Percentiles rank a stretch among this genome's conserved stretches.
Conservation (phyloP, 2,329 filamentous ascomycete species). For the Rasamsonia emersonii region DNA sequence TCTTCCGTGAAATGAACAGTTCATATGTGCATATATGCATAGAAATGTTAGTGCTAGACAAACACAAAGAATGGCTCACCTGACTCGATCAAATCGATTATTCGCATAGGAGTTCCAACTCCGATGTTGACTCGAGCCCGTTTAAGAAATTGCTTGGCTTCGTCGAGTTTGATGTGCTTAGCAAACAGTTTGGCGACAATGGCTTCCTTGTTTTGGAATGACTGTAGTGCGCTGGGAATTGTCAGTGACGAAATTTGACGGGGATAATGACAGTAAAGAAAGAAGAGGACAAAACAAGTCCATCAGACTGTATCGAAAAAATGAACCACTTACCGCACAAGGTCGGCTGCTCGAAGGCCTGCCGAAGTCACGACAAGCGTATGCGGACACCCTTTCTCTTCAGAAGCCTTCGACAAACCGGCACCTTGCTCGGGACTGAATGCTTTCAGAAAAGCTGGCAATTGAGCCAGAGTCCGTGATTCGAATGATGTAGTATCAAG, state of each 20-base stretch:
- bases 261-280: too few relatives aligned
- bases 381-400: slow-evolving; percentile 66
- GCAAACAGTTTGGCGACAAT: slow-evolving; percentile 88
- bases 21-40: not conserved
- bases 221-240: slow-evolving; percentile 54
- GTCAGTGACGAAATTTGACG: too few relatives aligned
- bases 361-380: slow-evolving; percentile 82
- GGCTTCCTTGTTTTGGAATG: slow-evolving; percentile 69
- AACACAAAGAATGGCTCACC: slow-evolving; percentile 45
- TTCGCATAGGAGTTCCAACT: slow-evolving; percentile 76
- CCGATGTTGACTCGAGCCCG: slow-evolving; percentile 66
- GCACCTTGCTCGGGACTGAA: slow-evolving; percentile 46
- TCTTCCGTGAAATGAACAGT: slow-evolving; percentile 9
- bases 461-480: slow-evolving; percentile 57
- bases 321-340: slow-evolving; percentile 54
- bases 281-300: too few relatives aligned
- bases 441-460: slow-evolving; percentile 69
- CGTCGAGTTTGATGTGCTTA: slow-evolving; percentile 93
- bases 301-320: too few relatives aligned
- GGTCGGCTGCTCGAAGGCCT: slow-evolving; percentile 75
- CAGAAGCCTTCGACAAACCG: slow-evolving; percentile 55
- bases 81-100: slow-evolving; percentile 74
- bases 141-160: slow-evolving; percentile 69
- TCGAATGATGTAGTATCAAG: slow-evolving; percentile 70
- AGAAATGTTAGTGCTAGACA: too few relatives aligned